Base-by-base conservation (phyloP, 441 rosid genomes). In the Macaranga tanarius region DNA sequence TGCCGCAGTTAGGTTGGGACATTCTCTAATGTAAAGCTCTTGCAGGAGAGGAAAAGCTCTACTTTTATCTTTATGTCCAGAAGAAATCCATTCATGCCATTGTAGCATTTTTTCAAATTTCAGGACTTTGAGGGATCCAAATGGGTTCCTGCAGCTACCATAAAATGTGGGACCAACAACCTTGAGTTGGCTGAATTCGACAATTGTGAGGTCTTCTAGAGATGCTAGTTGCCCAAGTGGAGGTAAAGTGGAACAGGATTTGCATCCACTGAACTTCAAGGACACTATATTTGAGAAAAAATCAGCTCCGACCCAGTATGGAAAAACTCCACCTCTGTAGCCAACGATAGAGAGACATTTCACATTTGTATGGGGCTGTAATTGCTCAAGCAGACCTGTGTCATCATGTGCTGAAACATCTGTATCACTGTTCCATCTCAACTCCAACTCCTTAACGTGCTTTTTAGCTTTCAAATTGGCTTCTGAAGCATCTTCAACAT, bases 401-500 rank as follows among this genome's bases (percentile, higher is more conserved):
- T 12, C 12, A 20, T 10, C 22, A 20, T 20, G 10, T 42, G 4
- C 38, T 34, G 6, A 5, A 62, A 9, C 55, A 68, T 31, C 60
- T 73, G n/a, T n/a, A n/a, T 16, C 76, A 34, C 38, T 75, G 47
- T 70, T 71, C 87, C 89, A 84, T 51, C 59, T 51, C 60, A 82
- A 50, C 34, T 66, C 42, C 54, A 86, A 65, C 47, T 16, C 58
- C 47, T 65, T 25, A 63, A 28, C 82, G 82, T 12, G 67, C 61
- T 58, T 67, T 57, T 70, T 82, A 79, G n/a, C 62, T 67, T 80
- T 79, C 47, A 84, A 52, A 45, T 82, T 77, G 57, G 87, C 86
- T 54, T 76, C 78, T 51, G 66, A 23, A n/a, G 82, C 83, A 7
- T 42, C 47, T 42, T 42, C 11, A 42, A 1, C 11, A 72, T 67